Percentiles rank a stretch among this genome's conserved stretches.
These are phyloP conservation scores for Pythium pyrilobum DNA, from an alignment of 352 stramenopile species.

Conservation along the genomic window DNA sequence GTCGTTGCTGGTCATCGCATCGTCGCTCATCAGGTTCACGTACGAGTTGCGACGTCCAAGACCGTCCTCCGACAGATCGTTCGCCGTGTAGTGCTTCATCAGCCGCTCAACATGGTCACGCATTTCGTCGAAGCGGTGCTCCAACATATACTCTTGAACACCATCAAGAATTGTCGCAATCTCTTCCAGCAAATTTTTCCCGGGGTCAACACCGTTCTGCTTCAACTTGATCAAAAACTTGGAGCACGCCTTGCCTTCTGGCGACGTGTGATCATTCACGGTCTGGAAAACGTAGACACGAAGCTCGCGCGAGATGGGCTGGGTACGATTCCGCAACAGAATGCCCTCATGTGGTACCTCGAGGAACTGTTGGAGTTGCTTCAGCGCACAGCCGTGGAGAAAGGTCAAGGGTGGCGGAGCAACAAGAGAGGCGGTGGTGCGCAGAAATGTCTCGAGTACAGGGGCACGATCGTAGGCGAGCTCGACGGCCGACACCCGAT, in stretches of 20 bases:
- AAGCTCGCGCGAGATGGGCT: conserved; percentile 67
- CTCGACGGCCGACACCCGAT: conserved; percentile 49
- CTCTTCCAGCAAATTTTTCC: conserved; percentile 63
- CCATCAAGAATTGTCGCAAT: conserved; percentile 74
- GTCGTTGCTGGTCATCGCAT: conserved; percentile 64
- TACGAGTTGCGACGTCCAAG: conserved; percentile 56
- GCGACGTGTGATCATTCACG: conserved; percentile 68
- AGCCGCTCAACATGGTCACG: conserved; percentile 51
- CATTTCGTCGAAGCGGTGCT: conserved; percentile 82
- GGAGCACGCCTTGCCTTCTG: conserved; percentile 70
- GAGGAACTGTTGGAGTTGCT: conserved; percentile 79
- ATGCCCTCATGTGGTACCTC: conserved; percentile 68
- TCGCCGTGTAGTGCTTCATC: conserved; percentile 35
- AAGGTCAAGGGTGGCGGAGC: conserved; percentile 73
- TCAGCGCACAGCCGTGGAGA: conserved; percentile 63
- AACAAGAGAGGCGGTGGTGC: conserved; percentile 60
- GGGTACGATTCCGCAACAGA: conserved; percentile 71
- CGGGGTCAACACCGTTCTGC: conserved; percentile 31
- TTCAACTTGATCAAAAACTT: conserved; percentile 70
- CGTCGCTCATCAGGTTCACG: conserved; percentile 51
- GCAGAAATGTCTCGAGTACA: conserved; percentile 74
- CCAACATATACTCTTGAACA: conserved; percentile 85
- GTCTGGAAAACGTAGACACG: conserved; percentile 80
- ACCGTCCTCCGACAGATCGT: conserved; percentile 5
- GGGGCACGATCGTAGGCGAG: conserved; percentile 66